phyloP scores from a whole-genome alignment of 2,329 filamentous ascomycete species.

The Phaeosphaeria sp. region DNA sequence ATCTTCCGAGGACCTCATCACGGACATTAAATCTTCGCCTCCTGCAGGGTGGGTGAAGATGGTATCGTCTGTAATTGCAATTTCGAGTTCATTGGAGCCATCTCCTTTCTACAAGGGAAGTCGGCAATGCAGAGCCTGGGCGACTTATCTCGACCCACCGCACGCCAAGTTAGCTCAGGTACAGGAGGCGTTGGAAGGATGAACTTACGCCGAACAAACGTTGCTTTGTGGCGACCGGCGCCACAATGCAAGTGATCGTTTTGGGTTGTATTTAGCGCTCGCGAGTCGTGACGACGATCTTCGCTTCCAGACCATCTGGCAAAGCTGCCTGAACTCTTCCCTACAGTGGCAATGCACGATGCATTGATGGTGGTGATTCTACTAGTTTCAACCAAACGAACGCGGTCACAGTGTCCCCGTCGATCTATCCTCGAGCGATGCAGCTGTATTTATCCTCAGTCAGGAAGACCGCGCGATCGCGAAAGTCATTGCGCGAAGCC shows the following conservation, averaged over 20 bases:
- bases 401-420: too few species aligned
- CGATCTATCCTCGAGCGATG: too few species aligned
- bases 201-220: slow-evolving; percentile 4
- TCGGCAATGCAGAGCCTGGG: slow-evolving; percentile 9
- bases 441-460: too few species aligned
- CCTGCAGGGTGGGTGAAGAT: slow-evolving; percentile 1
- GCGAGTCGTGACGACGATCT: not conserved
- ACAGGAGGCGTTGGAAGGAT: not conserved
- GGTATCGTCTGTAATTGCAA: slow-evolving; percentile 15
- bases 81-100: slow-evolving; percentile 11
- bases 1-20: not conserved
- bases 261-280: slow-evolving; percentile 1
- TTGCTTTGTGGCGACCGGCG: not conserved
- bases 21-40: not conserved
- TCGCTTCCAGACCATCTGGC: not conserved
- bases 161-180: slow-evolving; percentile 9
- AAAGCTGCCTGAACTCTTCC: not conserved
- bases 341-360: slow-evolving; percentile 2
- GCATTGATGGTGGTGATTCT: not conserved
- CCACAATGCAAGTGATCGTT: not conserved
- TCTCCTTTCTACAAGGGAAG: slow-evolving; percentile 13
- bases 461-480: too few species aligned
- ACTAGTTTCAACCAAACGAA: not conserved
- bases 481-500: not conserved
- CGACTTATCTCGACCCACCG: slow-evolving; percentile 8